A percentile compares a stretch with the other conserved stretches of the same genome.
Conservation (phyloP, 1,284 basidiomycete species). For the Ustilago shanxiensis region DNA sequence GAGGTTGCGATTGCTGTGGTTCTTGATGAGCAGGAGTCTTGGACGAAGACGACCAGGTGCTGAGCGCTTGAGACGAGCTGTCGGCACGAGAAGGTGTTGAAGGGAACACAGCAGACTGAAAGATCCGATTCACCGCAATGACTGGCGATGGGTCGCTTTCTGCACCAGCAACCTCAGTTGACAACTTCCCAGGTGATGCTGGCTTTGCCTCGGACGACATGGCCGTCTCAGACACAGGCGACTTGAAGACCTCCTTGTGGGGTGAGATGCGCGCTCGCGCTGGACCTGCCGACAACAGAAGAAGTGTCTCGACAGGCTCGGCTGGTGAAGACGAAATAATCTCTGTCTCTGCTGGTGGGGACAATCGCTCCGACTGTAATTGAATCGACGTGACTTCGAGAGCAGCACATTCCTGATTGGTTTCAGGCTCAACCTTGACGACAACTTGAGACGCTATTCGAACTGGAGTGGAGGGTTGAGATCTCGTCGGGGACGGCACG, state of each 20-base stretch:
- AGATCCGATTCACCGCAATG: too few species aligned
- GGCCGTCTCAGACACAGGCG: background rate
- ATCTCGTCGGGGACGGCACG: background rate
- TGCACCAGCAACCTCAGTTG: too few species aligned
- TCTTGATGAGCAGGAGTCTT: too few species aligned
- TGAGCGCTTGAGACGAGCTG: too few species aligned
- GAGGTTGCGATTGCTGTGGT: too few species aligned
- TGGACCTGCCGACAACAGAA: background rate
- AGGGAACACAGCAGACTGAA: too few species aligned
- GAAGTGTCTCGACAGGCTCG: background rate
- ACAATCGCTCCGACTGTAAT: background rate
- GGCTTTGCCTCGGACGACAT: too few species aligned
- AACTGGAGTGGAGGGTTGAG: background rate
- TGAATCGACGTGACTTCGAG: background rate
- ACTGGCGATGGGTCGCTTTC: too few species aligned
- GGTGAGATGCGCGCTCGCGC: background rate
- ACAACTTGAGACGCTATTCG: background rate
- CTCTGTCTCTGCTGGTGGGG: background rate
- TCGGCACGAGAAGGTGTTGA: too few species aligned
- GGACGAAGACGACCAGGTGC: too few species aligned
- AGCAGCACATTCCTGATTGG: background rate
- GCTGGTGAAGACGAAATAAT: background rate
- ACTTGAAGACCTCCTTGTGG: background rate
- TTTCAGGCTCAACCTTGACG: constrained; percentile 3
- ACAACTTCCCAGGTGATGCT: too few species aligned